Percentiles rank a stretch among this genome's conserved stretches.
Conservation (phyloP, 768 basidiomycete species). For the Lactarius indigo region DNA sequence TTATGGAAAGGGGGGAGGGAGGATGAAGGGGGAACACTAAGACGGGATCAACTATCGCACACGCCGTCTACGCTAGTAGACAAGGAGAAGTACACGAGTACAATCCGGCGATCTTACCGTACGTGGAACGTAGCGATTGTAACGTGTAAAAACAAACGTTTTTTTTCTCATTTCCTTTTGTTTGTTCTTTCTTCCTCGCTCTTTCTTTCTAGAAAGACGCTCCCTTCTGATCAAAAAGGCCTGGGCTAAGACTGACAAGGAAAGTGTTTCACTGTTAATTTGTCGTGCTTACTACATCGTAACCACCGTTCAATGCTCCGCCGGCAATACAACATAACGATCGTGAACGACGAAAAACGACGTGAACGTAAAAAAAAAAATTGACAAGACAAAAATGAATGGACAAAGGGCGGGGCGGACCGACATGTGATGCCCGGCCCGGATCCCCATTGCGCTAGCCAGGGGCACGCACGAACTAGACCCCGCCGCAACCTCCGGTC, state of each 20-base stretch:
- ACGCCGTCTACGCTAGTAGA: not conserved
- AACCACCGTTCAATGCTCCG: not conserved
- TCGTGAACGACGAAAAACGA: not conserved
- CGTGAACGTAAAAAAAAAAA: not conserved
- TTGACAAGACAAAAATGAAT: not conserved
- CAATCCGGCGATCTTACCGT: not conserved
- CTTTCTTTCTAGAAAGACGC: slow-evolving; percentile 7
- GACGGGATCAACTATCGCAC: not conserved
- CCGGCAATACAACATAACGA: not conserved
- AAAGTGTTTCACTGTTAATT: slow-evolving; percentile 7
- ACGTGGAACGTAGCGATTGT: not conserved
- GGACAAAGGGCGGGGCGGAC: not conserved
- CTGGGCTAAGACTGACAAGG: not conserved
- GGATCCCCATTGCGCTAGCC: not conserved
- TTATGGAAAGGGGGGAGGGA: not conserved
- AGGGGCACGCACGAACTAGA: not conserved
- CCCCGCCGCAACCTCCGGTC: slow-evolving; percentile 13
- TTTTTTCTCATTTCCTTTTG: not conserved
- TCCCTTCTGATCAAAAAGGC: slow-evolving; percentile 12
- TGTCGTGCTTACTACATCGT: slow-evolving; percentile 13
- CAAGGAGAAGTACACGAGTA: not conserved
- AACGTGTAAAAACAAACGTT: slow-evolving; percentile 1
- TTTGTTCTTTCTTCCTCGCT: not conserved
- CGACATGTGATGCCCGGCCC: slow-evolving; percentile 1
- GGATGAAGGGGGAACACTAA: not conserved